Evolutionary conservation across 306 rosid genomes (phyloP).

Genomic region (Mimosa bimucronata): DNA sequence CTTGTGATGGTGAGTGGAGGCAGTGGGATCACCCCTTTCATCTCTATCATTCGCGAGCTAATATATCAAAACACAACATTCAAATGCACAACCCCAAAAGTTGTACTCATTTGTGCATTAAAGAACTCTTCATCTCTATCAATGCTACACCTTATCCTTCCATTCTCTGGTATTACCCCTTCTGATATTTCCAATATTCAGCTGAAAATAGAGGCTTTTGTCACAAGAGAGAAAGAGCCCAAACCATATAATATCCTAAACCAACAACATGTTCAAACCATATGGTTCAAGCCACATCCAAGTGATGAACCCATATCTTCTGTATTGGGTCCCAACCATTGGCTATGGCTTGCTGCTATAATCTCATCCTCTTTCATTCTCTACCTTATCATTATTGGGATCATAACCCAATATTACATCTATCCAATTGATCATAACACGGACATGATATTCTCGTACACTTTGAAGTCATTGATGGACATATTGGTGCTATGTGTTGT

Average conservation of each 20-base stretch:
- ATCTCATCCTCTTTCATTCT: constrained; percentile 59
- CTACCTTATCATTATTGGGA: constrained; percentile 53
- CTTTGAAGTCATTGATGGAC: constrained; percentile 45
- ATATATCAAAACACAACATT: constrained; percentile 36
- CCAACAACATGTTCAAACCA: constrained; percentile 9
- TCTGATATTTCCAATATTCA: constrained; percentile 41
- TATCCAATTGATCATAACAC: constrained; percentile 61
- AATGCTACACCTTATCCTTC: constrained; percentile 65
- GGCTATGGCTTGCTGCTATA: constrained; percentile 69
- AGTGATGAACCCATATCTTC: constrained; percentile 51
- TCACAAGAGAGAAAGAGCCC: constrained; percentile 58
- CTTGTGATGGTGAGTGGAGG: constrained; percentile 82
- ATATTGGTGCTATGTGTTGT: constrained; percentile 52
- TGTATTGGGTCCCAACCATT: constrained; percentile 55
- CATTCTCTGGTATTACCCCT: constrained; percentile 39
- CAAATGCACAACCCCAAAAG: constrained; percentile 49
- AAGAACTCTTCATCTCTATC: constrained; percentile 51
- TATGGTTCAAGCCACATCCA: constrained; percentile 52
- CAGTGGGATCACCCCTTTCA: constrained; percentile 77
- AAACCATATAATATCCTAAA: constrained; percentile 9
- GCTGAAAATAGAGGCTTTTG: constrained; percentile 38
- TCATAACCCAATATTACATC: constrained; percentile 52
- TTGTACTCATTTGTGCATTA: constrained; percentile 57
- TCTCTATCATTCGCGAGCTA: constrained; percentile 65
- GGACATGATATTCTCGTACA: constrained; percentile 40